Percentiles rank a stretch among this genome's conserved stretches.
phyloP scores from a whole-genome alignment of 2,329 filamentous ascomycete species.

The Hansfordia pulvinata region DNA sequence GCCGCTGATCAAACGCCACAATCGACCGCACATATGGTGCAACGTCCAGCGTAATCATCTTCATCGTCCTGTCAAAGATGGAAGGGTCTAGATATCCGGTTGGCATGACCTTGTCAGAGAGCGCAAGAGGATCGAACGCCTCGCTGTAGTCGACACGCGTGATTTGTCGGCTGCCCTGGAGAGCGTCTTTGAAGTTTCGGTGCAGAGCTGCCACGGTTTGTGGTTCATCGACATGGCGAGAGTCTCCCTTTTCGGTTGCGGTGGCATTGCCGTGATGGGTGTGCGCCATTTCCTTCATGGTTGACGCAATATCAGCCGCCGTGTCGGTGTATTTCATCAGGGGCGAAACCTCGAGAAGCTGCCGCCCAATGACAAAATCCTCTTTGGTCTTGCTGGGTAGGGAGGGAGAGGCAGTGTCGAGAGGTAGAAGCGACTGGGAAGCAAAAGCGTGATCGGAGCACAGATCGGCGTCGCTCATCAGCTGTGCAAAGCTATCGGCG shows the following conservation, averaged over 20 bases:
- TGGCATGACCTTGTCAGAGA: slow-evolving; percentile 27
- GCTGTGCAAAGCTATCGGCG: slow-evolving; percentile 40
- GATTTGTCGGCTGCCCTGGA: slow-evolving; percentile 15
- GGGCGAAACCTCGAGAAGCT: slow-evolving; percentile 31
- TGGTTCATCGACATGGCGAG: slow-evolving; percentile 8
- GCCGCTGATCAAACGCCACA: slow-evolving; percentile 56
- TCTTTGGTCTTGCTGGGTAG: slow-evolving; percentile 31
- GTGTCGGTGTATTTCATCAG: slow-evolving; percentile 17
- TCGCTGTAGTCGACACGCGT: slow-evolving; percentile 37
- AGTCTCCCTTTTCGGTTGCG: not conserved
- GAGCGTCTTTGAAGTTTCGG: slow-evolving; percentile 16
- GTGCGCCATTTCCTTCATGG: slow-evolving; percentile 19
- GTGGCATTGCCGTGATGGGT: slow-evolving; percentile 4
- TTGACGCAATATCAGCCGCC: slow-evolving; percentile 15
- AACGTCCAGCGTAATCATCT: slow-evolving; percentile 58
- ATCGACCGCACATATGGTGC: slow-evolving; percentile 87
- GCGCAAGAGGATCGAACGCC: slow-evolving; percentile 48
- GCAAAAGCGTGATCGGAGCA: slow-evolving; percentile 35
- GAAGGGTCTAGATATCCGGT: slow-evolving; percentile 46
- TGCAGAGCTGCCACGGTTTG: slow-evolving; percentile 18
- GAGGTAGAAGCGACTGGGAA: slow-evolving; percentile 20
- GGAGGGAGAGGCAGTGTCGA: slow-evolving; percentile 52
- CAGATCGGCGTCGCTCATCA: slow-evolving; percentile 54
- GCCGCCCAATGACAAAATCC: slow-evolving; percentile 34
- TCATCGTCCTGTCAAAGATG: slow-evolving; percentile 60